These are phyloP conservation scores for Arxiozyma telluris DNA, from an alignment of 1,139 yeast genomes.

Conservation along the genomic window DNA sequence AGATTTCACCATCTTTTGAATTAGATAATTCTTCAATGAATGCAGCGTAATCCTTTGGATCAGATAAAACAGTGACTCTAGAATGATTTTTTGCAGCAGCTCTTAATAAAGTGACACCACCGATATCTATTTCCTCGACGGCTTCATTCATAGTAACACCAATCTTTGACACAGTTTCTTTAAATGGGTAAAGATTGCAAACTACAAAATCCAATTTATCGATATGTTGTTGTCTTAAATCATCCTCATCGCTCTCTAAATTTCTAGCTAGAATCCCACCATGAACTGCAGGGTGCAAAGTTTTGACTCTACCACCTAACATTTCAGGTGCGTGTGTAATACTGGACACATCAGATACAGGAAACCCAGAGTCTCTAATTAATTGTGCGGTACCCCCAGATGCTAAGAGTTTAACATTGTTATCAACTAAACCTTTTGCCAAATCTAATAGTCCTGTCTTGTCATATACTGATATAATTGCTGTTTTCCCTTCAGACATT, in stretches of 20 bases:
- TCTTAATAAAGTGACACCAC: constrained; percentile 93
- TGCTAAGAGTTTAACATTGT: constrained; percentile 84
- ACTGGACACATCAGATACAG: constrained; percentile 88
- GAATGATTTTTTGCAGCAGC: constrained; percentile 99
- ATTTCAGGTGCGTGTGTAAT: constrained; percentile 98
- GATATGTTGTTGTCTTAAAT: constrained; percentile 77
- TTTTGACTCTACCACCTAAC: constrained; percentile 97
- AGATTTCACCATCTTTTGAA: constrained; percentile 48
- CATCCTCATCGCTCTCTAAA: constrained; percentile 81
- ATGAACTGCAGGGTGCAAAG: constrained; percentile 96
- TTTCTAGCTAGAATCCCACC: constrained; percentile 97
- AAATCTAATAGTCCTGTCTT: constrained; percentile 92
- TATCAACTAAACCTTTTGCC: constrained; percentile 85
- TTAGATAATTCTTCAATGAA: constrained; percentile 68
- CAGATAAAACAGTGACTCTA: constrained; percentile 89
- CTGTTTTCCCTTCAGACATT: constrained; percentile 48
- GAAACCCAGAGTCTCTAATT: constrained; percentile 96
- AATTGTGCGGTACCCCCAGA: constrained; percentile 95
- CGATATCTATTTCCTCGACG: constrained; percentile 96
- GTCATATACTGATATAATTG: constrained; percentile 93
- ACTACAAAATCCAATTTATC: constrained; percentile 94
- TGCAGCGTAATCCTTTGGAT: constrained; percentile 83
- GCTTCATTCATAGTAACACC: constrained; percentile 96
- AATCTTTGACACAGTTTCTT: constrained; percentile 91
- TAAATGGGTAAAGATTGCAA: constrained; percentile 95